phyloP scores from a whole-genome alignment of 441 rosid species.

The Pelargonium australe region DNA sequence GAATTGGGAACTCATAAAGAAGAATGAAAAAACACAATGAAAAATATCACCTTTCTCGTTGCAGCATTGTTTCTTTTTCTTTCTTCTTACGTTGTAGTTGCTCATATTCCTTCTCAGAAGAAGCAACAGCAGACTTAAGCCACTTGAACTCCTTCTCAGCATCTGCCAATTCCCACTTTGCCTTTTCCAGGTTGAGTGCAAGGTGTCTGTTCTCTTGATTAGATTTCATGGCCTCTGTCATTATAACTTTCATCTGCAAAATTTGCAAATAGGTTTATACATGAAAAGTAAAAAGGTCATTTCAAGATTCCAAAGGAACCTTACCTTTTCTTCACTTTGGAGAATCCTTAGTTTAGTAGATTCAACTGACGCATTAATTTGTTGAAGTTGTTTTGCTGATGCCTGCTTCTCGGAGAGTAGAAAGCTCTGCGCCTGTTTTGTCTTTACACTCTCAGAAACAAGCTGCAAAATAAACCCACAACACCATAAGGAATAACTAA shows the following conservation, averaged over 20 bases:
- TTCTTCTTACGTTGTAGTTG: slow-evolving; percentile 55
- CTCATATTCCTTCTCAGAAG: slow-evolving; percentile 79
- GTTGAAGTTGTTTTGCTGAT: slow-evolving; percentile 72
- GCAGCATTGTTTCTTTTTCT: slow-evolving; percentile 49
- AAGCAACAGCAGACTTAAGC: slow-evolving; percentile 65
- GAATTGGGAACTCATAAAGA: not conserved
- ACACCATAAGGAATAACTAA: slow-evolving; percentile 14
- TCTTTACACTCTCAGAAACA: slow-evolving; percentile 95
- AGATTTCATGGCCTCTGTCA: slow-evolving; percentile 55
- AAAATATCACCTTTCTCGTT: slow-evolving; percentile 54
- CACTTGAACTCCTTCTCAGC: slow-evolving; percentile 86
- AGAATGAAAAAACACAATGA: slow-evolving; percentile 5
- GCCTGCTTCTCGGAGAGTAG: slow-evolving; percentile 76
- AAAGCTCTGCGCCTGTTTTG: slow-evolving; percentile 63
- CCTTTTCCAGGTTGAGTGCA: slow-evolving; percentile 51
- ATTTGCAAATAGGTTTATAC: slow-evolving; percentile 10
- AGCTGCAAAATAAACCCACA: slow-evolving; percentile 45
- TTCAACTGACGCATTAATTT: slow-evolving; percentile 52
- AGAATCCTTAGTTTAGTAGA: slow-evolving; percentile 52
- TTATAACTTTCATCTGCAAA: slow-evolving; percentile 67
- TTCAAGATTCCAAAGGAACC: slow-evolving; percentile 5
- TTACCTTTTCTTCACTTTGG: slow-evolving; percentile 74
- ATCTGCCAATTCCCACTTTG: slow-evolving; percentile 73
- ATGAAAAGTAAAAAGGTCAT: not conserved
- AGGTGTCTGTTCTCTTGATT: slow-evolving; percentile 75